phyloP scores from a whole-genome alignment of 176 grass and related monocot genomes.

The Zea luxurians region DNA sequence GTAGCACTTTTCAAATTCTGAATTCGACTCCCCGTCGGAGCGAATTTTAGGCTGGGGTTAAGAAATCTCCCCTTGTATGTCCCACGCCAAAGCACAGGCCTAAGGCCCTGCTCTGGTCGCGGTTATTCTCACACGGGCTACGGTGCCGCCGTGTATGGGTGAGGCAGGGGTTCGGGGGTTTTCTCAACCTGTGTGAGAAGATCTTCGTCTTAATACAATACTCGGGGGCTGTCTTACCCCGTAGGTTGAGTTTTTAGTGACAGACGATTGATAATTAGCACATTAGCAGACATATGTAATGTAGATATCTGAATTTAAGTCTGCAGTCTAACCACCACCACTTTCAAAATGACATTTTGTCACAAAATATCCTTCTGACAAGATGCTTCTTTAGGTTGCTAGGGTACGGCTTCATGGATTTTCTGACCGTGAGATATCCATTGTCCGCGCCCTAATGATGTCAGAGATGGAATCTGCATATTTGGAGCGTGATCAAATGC shows the following conservation, averaged over 20 bases:
- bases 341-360: conserved; percentile 26
- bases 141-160: too few species aligned
- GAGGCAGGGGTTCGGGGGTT: too few species aligned
- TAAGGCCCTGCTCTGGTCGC: too few species aligned
- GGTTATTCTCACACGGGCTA: too few species aligned
- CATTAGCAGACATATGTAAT: not conserved
- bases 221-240: too few species aligned
- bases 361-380: conserved; percentile 31
- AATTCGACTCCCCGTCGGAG: too few species aligned
- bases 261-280: conserved; percentile 17
- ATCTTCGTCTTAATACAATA: too few species aligned
- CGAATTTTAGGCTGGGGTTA: too few species aligned
- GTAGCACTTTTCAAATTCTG: too few species aligned
- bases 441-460: conserved; percentile 96
- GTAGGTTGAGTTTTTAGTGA: not conserved
- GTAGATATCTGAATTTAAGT: conserved; percentile 7
- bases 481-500: conserved; percentile 98
- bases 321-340: conserved; percentile 13
- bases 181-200: too few species aligned
- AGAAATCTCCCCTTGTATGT: too few species aligned
- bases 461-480: conserved; percentile 98
- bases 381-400: conserved; percentile 72
- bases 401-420: conserved; percentile 90
- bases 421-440: conserved; percentile 98
- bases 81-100: too few species aligned